These are phyloP conservation scores for Solanum hybrid DNA, from an alignment of 305 asterid species.

Conservation along the genomic window DNA sequence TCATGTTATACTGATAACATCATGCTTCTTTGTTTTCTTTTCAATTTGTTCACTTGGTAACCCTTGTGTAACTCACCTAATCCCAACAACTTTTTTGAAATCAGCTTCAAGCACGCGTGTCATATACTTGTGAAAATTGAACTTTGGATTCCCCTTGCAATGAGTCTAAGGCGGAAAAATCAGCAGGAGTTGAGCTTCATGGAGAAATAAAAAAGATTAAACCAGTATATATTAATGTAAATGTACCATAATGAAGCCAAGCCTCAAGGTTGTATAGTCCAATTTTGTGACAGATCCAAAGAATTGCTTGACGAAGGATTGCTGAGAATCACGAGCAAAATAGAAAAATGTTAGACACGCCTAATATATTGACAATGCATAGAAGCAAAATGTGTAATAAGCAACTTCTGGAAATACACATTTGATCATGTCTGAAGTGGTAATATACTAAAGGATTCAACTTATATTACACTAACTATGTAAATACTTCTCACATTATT, in stretches of 20 bases:
- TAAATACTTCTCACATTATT: background rate
- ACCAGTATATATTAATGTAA: background rate
- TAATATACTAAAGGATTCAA: background rate
- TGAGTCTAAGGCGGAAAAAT: slow-evolving; percentile 27
- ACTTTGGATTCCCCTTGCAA: slow-evolving; percentile 43
- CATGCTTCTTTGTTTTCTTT: background rate
- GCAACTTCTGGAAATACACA: background rate
- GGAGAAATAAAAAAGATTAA: background rate
- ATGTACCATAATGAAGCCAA: slow-evolving; percentile 59
- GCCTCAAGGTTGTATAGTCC: slow-evolving; percentile 54
- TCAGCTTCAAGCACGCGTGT: slow-evolving; percentile 59
- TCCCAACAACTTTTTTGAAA: slow-evolving; percentile 68
- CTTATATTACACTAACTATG: background rate
- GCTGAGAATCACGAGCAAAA: slow-evolving; percentile 21
- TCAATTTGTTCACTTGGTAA: background rate
- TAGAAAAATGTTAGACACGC: background rate
- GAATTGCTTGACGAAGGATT: slow-evolving; percentile 60
- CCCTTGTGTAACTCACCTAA: slow-evolving; percentile 28
- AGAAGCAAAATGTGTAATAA: background rate
- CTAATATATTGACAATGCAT: background rate
- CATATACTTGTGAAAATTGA: slow-evolving; percentile 66
- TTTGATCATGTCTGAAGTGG: background rate
- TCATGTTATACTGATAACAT: background rate
- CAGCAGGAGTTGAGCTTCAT: background rate
- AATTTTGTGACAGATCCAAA: slow-evolving; percentile 47